Evolutionary conservation across 306 rosid genomes (phyloP), one percentile per base, ranked within the genome.

Genomic region (Trifolium repens): DNA sequence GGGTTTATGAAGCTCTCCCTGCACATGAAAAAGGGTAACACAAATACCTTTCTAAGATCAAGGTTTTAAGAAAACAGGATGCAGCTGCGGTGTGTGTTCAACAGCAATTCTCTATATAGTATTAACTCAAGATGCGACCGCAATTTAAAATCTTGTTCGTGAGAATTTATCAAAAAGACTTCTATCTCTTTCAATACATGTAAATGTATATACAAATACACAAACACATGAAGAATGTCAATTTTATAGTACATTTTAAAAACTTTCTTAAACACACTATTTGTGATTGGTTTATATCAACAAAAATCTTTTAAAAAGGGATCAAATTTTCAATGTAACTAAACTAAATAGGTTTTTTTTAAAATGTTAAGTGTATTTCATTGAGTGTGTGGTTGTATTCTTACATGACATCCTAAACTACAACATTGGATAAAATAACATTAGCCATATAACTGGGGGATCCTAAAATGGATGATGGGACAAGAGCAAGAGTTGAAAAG

Each of bases 391-490:
- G n/a, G 17, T 63, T 8, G 35, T 42, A 64, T 66, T 66, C 37
- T 9, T 39, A 43, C 55, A 43, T 2, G 35, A 67, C 72, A 22
- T 44, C 7, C 47, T 32, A 61, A 64, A 64, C 49, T 27, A 49
- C 49, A 43, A 49, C n/a, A 24, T 39, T 26, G 14, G 55, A 27
- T 67, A 59, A 17, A n/a, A 73, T 44, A 46, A 37, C 74, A 69
- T 34, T 50, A 10, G 15, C 44, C 47, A 70, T 52, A 17, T 15
- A n/a, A 70, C 34, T 17, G 37, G 42, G 37, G 42, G 16, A 32
- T 70, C 47, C 61, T 37, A 52, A 70, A 16, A 53, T 70, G 61
- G 64, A 70, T 34, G 11, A 53, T 70, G 64, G 65, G 50, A 70
- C 74, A 50, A 32, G 65, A 54, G 49, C 22, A 34, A 71, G 63